Evolutionary conservation across 768 basidiomycete genomes (phyloP).

Genomic region (Lactifluus echinatus): DNA sequence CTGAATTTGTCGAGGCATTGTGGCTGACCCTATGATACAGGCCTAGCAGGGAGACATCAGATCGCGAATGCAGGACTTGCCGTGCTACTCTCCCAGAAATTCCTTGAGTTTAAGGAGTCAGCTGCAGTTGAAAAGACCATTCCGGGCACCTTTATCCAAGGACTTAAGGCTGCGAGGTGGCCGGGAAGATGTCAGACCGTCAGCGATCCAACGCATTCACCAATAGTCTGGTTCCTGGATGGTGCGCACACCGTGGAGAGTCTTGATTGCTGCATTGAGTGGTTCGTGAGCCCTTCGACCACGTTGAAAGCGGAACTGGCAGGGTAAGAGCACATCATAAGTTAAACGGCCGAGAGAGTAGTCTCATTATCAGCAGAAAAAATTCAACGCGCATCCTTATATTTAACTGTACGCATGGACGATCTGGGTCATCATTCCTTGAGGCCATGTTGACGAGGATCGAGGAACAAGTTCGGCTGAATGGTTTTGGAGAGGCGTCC

Average conservation of each 20-base stretch:
- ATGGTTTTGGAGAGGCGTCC: slow-evolving; percentile 32
- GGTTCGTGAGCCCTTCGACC: slow-evolving; percentile 66
- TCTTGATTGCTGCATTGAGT: slow-evolving; percentile 75
- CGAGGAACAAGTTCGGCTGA: slow-evolving; percentile 36
- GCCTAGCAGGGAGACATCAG: slow-evolving; percentile 83
- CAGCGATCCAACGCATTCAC: slow-evolving; percentile 42
- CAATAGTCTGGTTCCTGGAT: slow-evolving; percentile 82
- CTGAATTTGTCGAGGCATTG: not conserved
- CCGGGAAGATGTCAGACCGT: slow-evolving; percentile 92
- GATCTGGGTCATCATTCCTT: slow-evolving; percentile 72
- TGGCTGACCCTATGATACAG: slow-evolving; percentile 32
- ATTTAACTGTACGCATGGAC: slow-evolving; percentile 92
- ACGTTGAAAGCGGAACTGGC: slow-evolving; percentile 32
- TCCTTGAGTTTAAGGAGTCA: slow-evolving; percentile 38
- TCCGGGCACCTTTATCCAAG: slow-evolving; percentile 46
- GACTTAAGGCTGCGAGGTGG: slow-evolving; percentile 70
- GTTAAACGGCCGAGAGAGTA: not conserved
- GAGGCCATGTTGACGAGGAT: slow-evolving; percentile 46
- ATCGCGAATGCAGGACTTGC: slow-evolving; percentile 82
- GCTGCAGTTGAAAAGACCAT: slow-evolving; percentile 31
- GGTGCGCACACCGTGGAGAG: slow-evolving; percentile 95
- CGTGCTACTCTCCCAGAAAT: slow-evolving; percentile 57
- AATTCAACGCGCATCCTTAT: slow-evolving; percentile 53
- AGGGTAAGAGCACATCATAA: slow-evolving; percentile 1
- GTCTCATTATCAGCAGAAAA: slow-evolving; percentile 19